Evolutionary conservation across 1,139 yeast genomes (phyloP).

Genomic region (Nadsonia commutata): DNA sequence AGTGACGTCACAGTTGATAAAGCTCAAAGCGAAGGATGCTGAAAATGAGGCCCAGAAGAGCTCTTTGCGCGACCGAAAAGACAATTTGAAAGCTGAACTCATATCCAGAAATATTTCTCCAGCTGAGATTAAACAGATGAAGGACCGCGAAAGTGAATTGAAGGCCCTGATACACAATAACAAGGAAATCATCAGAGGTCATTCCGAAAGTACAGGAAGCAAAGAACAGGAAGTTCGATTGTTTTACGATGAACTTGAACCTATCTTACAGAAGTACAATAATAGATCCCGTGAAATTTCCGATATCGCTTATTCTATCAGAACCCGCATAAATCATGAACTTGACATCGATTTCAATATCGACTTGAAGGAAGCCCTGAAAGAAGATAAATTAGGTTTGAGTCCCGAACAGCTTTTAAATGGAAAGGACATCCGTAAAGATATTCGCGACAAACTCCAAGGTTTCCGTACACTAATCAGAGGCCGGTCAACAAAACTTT

Average conservation of each 20-base stretch:
- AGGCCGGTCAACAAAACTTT: background rate
- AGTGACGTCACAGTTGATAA: background rate
- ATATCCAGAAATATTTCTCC: background rate
- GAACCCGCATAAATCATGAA: background rate
- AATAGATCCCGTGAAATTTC: background rate
- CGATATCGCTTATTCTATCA: background rate
- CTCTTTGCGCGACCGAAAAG: background rate
- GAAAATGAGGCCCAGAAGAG: background rate
- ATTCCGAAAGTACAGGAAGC: background rate
- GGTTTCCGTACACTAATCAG: background rate
- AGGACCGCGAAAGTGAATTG: too few species aligned
- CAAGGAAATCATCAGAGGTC: too few species aligned
- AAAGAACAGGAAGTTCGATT: background rate
- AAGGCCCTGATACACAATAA: too few species aligned
- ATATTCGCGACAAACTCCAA: background rate
- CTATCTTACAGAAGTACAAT: background rate
- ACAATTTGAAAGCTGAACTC: background rate
- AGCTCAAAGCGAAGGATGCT: background rate
- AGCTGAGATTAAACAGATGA: background rate
- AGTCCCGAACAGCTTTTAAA: background rate
- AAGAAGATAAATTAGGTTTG: background rate
- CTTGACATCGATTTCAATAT: background rate
- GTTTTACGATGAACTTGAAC: background rate
- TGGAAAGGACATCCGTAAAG: background rate
- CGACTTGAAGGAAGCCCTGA: background rate